These are phyloP conservation scores for Hebeloma cylindrosporum DNA, from an alignment of 768 basidiomycete species.

Conservation along the genomic window DNA sequence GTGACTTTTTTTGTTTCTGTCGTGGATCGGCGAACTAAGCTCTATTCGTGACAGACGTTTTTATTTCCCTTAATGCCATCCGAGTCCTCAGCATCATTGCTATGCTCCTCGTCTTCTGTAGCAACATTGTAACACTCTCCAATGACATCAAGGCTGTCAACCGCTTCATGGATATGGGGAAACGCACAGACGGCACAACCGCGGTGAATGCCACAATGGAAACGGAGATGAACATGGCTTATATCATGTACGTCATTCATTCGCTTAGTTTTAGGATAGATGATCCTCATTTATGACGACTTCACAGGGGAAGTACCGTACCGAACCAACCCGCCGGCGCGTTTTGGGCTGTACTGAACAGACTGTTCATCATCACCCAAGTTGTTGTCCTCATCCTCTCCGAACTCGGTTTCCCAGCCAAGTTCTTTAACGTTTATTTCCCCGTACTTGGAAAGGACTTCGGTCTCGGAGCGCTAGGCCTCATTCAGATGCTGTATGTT, in stretches of 20 bases:
- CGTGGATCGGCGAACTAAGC: neutral
- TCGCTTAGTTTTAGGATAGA: constrained; percentile 1
- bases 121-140: constrained; percentile 72
- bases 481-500: constrained; percentile 82
- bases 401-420: constrained; percentile 77
- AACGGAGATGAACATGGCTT: constrained; percentile 60
- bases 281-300: neutral
- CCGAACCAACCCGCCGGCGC: constrained; percentile 89
- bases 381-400: constrained; percentile 77
- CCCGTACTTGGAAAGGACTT: constrained; percentile 84
- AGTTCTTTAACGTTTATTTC: constrained; percentile 82
- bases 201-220: constrained; percentile 27
- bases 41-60: constrained; percentile 43
- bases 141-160: constrained; percentile 78
- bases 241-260: constrained; percentile 59
- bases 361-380: constrained; percentile 86
- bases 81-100: constrained; percentile 79
- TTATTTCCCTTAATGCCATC: constrained; percentile 77
- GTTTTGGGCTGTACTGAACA: constrained; percentile 90
- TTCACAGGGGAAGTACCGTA: constrained; percentile 67
- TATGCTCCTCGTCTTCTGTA: constrained; percentile 77
- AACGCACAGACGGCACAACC: constrained; percentile 22
- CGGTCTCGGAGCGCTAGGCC: constrained; percentile 83
- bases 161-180: constrained; percentile 47
- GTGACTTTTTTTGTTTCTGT: constrained; percentile 13